Conservation (phyloP, 768 basidiomycete genomes). For the Gymnopilus dilepis region DNA sequence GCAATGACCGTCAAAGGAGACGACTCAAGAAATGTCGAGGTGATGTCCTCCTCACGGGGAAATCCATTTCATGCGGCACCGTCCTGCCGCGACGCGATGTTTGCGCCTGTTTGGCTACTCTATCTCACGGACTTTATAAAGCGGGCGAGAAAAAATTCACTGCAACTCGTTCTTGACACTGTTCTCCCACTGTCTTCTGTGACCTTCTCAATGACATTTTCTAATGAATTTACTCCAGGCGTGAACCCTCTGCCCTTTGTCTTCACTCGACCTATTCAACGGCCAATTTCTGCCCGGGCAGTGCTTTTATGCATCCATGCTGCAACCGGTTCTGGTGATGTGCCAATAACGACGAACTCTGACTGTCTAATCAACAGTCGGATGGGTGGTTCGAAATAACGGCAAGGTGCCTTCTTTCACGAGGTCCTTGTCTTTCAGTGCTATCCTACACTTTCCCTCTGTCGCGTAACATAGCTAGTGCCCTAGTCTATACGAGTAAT, state of each 20-base stretch:
- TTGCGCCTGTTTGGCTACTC: constrained; percentile 27
- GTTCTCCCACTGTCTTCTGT: neutral
- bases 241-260: constrained; percentile 3
- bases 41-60: neutral
- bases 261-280: constrained; percentile 12
- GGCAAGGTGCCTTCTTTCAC: constrained; percentile 38
- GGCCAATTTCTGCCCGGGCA: constrained; percentile 85
- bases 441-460: constrained; percentile 33
- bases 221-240: neutral
- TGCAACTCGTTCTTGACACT: neutral
- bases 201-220: neutral
- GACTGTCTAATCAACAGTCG: constrained; percentile 59
- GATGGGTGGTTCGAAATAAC: constrained; percentile 49
- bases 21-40: neutral
- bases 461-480: no score
- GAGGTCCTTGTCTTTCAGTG: constrained; percentile 38
- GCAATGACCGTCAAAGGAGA: neutral
- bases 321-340: constrained; percentile 83
- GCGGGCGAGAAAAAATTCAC: constrained; percentile 3
- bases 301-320: constrained; percentile 59
- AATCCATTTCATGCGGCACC: constrained; percentile 7
- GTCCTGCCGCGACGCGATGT: constrained; percentile 25
- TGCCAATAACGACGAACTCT: constrained; percentile 61
- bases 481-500: no score
- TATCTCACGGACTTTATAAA: neutral